phyloP scores from a whole-genome alignment of 1,284 basidiomycete genomes.

The Ustilago trichophora region DNA sequence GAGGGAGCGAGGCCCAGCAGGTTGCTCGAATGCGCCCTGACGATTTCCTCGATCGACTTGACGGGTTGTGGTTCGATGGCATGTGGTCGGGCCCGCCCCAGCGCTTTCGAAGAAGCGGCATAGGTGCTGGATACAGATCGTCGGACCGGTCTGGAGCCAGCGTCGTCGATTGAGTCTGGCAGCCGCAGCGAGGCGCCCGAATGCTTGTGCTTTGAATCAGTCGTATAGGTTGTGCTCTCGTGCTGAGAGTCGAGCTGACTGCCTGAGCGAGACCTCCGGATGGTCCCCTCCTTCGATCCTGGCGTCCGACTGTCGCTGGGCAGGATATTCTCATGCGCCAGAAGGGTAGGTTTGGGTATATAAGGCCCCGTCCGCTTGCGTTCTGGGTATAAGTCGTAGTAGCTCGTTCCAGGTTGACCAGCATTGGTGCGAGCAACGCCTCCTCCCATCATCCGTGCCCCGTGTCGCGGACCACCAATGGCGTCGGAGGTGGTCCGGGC shows the following conservation, averaged over 20 bases:
- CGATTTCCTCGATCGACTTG: conserved; percentile 67
- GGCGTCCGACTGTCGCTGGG: not conserved
- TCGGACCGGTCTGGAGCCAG: not conserved
- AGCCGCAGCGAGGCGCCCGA: not conserved
- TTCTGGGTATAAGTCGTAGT: conserved; percentile 56
- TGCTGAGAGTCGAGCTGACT: not conserved
- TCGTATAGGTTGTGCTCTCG: not conserved
- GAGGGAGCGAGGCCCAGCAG: conserved; percentile 48
- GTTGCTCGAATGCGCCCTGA: conserved; percentile 64
- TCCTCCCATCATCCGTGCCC: not conserved
- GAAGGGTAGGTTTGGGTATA: conserved; percentile 29
- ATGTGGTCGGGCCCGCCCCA: conserved; percentile 10
- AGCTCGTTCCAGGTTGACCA: conserved; percentile 16
- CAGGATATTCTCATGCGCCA: conserved; percentile 1
- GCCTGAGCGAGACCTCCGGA: conserved; percentile 12
- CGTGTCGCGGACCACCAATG: not conserved
- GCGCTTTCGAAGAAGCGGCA: conserved; percentile 31
- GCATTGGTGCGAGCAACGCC: not conserved
- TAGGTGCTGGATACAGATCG: conserved; percentile 15
- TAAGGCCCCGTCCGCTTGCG: conserved; percentile 50
- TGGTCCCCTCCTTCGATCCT: not conserved
- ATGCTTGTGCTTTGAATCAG: not conserved
- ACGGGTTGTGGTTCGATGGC: conserved; percentile 12
- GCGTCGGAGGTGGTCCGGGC: not conserved
- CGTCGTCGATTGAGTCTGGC: not conserved